Conservation (phyloP, 257 asterid species). For the Solanum piurae region DNA sequence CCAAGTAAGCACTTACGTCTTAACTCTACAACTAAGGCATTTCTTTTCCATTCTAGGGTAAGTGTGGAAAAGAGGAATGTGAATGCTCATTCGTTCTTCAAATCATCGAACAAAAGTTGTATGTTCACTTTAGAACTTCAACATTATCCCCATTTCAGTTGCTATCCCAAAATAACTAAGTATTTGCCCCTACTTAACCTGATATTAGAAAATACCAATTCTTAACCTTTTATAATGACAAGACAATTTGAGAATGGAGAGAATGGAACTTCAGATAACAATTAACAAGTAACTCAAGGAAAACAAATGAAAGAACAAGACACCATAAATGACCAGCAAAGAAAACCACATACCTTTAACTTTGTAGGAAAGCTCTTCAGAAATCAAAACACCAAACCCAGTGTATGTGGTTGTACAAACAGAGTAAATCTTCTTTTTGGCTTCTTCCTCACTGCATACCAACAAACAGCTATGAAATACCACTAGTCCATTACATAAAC, state of each 20-base stretch:
- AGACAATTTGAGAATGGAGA: neutral
- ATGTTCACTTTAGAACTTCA: neutral
- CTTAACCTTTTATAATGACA: neutral
- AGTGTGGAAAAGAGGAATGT: neutral
- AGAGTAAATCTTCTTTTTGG: conserved; percentile 81
- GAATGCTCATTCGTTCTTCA: neutral
- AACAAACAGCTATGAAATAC: neutral
- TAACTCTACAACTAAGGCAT: neutral
- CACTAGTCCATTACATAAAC: neutral
- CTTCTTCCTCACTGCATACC: conserved; percentile 88
- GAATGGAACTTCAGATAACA: neutral
- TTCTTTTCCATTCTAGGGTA: neutral
- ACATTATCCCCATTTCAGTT: neutral
- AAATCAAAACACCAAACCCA: conserved; percentile 79
- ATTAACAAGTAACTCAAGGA: neutral
- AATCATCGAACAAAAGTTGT: neutral
- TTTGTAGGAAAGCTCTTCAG: conserved; percentile 84
- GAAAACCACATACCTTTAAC: conserved; percentile 50
- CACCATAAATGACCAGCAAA: neutral
- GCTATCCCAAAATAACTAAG: neutral
- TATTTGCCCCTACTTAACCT: neutral
- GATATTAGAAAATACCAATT: neutral
- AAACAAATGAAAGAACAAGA: neutral
- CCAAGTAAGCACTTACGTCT: neutral
- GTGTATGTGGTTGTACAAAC: conserved; percentile 78